Conservation (phyloP, 805 yeast species). For the Yamadazyma philogaea region DNA sequence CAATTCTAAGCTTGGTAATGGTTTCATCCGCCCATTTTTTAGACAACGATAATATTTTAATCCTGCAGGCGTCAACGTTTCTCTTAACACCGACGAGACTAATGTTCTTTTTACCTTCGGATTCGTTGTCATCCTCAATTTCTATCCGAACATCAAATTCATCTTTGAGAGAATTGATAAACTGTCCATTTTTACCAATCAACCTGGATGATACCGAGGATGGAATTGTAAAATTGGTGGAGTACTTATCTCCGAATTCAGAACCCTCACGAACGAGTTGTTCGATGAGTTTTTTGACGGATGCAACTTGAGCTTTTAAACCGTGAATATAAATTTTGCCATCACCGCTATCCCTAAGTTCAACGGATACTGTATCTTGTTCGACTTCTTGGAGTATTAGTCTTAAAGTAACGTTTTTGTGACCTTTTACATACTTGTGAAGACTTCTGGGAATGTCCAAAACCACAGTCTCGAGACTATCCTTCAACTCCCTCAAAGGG, state of each 20-base stretch:
- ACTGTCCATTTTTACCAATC: slow-evolving; percentile 86
- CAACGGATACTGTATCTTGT: slow-evolving; percentile 42
- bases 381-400: slow-evolving; percentile 37
- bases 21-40: slow-evolving; percentile 82
- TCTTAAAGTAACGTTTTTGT: slow-evolving; percentile 56
- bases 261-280: slow-evolving; percentile 54
- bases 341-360: slow-evolving; percentile 41
- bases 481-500: slow-evolving; percentile 56
- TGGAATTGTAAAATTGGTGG: slow-evolving; percentile 59
- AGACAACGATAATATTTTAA: slow-evolving; percentile 53
- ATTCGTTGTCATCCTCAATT: slow-evolving; percentile 47
- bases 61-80: slow-evolving; percentile 71
- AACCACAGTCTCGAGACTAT: slow-evolving; percentile 47
- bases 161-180: slow-evolving; percentile 63
- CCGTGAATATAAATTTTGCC: slow-evolving; percentile 70
- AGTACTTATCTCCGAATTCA: slow-evolving; percentile 46
- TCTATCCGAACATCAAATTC: slow-evolving; percentile 77
- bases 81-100: slow-evolving; percentile 72
- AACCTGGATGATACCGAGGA: slow-evolving; percentile 66
- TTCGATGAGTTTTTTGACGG: slow-evolving; percentile 50
- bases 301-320: slow-evolving; percentile 55
- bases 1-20: slow-evolving; percentile 62
- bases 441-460: slow-evolving; percentile 51
- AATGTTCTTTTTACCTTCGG: slow-evolving; percentile 38
- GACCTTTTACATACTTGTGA: slow-evolving; percentile 62